Conservation (phyloP, 805 yeast genomes). For the Lipomyces lipofer region DNA sequence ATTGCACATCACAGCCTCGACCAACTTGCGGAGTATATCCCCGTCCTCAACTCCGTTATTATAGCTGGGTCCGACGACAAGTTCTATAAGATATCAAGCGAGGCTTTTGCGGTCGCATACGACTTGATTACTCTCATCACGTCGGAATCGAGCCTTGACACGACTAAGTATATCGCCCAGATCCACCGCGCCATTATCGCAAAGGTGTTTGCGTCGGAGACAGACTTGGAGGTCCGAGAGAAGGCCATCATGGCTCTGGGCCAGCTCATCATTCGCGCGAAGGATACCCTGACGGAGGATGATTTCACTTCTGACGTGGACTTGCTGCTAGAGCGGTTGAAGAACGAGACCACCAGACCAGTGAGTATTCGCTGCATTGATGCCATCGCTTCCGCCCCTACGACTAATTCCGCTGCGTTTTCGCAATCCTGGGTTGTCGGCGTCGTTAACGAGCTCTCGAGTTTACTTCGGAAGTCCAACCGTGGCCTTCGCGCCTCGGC, state of each 20-base stretch:
- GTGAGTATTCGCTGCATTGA: conserved; percentile 39
- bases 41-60: conserved; percentile 36
- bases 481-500: conserved; percentile 34
- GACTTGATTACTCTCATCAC: conserved; percentile 28
- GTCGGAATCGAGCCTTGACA: conserved; percentile 4
- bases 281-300: conserved; percentile 32
- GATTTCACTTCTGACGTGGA: conserved; percentile 38
- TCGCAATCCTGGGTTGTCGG: conserved; percentile 32
- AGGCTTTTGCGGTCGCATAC: conserved; percentile 41
- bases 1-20: conserved; percentile 10
- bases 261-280: conserved; percentile 29
- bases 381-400: conserved; percentile 30
- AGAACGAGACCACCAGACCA: conserved; percentile 42
- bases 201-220: conserved; percentile 41
- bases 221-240: conserved; percentile 44
- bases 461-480: conserved; percentile 32
- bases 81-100: conserved; percentile 41
- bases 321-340: conserved; percentile 40
- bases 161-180: conserved; percentile 21
- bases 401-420: conserved; percentile 17
- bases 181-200: conserved; percentile 39
- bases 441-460: conserved; percentile 27
- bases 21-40: conserved; percentile 10
- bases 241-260: conserved; percentile 42
- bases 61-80: conserved; percentile 40